Percentiles rank a stretch among this genome's conserved stretches.
phyloP scores from a whole-genome alignment of 352 stramenopile species.

The Phytopythium aichiense region DNA sequence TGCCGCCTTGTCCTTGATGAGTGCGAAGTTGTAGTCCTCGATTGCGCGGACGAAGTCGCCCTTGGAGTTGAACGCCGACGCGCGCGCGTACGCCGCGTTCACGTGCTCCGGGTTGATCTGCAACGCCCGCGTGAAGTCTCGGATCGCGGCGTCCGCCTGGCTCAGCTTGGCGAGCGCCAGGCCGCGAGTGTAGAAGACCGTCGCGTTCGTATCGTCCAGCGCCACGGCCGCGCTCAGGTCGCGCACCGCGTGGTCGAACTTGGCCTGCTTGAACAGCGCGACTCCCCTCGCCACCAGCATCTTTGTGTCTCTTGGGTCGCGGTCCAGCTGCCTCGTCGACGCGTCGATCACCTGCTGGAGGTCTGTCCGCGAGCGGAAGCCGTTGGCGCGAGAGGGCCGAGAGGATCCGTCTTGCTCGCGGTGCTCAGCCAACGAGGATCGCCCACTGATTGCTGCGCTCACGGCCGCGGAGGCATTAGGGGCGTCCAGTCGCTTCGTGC shows the following conservation, averaged over 20 bases:
- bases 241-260: slow-evolving; percentile 46
- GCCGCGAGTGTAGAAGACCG: slow-evolving; percentile 71
- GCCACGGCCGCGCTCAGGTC: slow-evolving; percentile 47
- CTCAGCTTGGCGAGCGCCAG: slow-evolving; percentile 66
- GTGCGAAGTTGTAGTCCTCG: slow-evolving; percentile 88
- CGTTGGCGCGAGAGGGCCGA: slow-evolving; percentile 64
- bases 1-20: slow-evolving; percentile 71
- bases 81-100: slow-evolving; percentile 83
- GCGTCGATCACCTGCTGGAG: slow-evolving; percentile 70
- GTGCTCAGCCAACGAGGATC: neutral
- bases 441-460: neutral
- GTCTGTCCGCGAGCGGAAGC: slow-evolving; percentile 68
- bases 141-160: slow-evolving; percentile 69
- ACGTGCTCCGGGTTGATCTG: slow-evolving; percentile 84
- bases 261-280: slow-evolving; percentile 76
- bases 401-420: neutral
- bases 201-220: slow-evolving; percentile 38
- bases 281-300: slow-evolving; percentile 66
- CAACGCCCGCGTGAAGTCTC: slow-evolving; percentile 70
- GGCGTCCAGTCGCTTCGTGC: neutral
- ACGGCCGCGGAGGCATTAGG: neutral
- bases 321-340: slow-evolving; percentile 63
- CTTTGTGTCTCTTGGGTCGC: slow-evolving; percentile 55
- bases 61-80: slow-evolving; percentile 84
- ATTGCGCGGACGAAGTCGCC: slow-evolving; percentile 83